Evolutionary conservation across 1,139 yeast genomes (phyloP), one percentile per base, ranked within the genome.

Genomic region (Pichia terricola): DNA sequence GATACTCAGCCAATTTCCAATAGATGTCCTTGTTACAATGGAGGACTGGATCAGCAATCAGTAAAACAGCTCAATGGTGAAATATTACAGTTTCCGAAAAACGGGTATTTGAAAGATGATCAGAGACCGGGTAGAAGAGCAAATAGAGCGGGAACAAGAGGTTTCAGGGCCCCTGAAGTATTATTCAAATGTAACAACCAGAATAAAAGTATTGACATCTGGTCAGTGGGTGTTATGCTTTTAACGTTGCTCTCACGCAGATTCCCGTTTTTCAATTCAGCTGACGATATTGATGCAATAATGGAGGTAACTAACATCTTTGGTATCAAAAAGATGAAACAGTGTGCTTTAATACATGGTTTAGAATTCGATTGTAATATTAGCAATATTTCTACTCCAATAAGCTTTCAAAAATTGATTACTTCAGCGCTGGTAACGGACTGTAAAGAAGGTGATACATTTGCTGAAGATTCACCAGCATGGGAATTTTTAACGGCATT

Each of bases 71-170:
- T 44, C 4, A 9, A 35, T 28, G 40, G 39, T 3, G 4, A 34
- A 26, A 5, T 25, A 50, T 53, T 40, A 49, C 52, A 10, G 8
- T 51, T 55, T 42, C 64, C 66, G 8, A 47, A 75, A 39, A 79
- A 79, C 39, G 94, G 94, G 4, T 84, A 82, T 56, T 83, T 88
- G 5, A 84, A 82, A 56, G 81, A 81, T 53, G 95, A 86, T 62
- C 77, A 78, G 47, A 69, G 97, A 50, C 87, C 95, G 1, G 88
- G 94, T 2, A 74, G 95, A 57, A 72, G 98, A 48, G 97, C 97
- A 2, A 91, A 91, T 58, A 78, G 99, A 56, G 98, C 98, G 1
- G 99, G 99, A 2, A 94, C 99, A 0, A 74, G 98, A 55, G 97
- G 97, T 0, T 88, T 88, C 60, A 72, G 97, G 53, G 96, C 97